Evolutionary conservation across 495 filamentous ascomycete genomes (phyloP), one percentile per base, ranked within the genome.

Genomic region (Thermothielavioides terrestris): DNA sequence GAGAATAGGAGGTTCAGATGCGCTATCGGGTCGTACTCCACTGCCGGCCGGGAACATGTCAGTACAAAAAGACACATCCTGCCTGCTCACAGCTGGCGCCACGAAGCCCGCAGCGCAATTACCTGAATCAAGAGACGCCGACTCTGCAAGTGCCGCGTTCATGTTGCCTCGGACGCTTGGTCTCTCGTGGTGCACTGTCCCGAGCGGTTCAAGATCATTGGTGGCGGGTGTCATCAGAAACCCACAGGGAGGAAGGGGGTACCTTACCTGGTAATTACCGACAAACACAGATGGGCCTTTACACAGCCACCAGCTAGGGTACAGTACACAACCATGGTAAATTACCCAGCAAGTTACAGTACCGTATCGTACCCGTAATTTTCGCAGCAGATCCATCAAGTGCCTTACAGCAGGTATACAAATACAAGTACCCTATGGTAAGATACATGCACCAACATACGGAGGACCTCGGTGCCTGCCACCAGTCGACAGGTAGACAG

Each of bases 1-100:
- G 91, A 85, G 73, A 98, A 98, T 58, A 97, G 83, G 53, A 83
- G 72, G 72, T 98, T 97, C 43, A 97, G 80, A 67, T 98, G 91
- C 42, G 87, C 79, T 57, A 95, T 82, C 41, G 94, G 90, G 63
- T 97, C 85, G 70, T 95, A 98, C 61, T 95, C 84, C 55, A 83
- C 94, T 98, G 53, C 26, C 6, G 41, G 27, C 40, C 49, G 49
- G 49, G 56, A 57, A 54, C 44, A 54, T 49, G 62, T 59, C 59
- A 65, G 64, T 52, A 60, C n/a, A n/a, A n/a, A n/a, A n/a, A n/a
- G n/a, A n/a, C n/a, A n/a, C n/a, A n/a, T 15, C 2, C 57, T 40
- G 26, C 20, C 12, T 46, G 23, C 10, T 11, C 25, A 12, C 18
- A 36, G 22, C 28, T 15, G 28, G 22, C 27, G 18, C 22, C 11